Base-by-base conservation (phyloP, 441 rosid genomes). In the Daphne laureola region DNA sequence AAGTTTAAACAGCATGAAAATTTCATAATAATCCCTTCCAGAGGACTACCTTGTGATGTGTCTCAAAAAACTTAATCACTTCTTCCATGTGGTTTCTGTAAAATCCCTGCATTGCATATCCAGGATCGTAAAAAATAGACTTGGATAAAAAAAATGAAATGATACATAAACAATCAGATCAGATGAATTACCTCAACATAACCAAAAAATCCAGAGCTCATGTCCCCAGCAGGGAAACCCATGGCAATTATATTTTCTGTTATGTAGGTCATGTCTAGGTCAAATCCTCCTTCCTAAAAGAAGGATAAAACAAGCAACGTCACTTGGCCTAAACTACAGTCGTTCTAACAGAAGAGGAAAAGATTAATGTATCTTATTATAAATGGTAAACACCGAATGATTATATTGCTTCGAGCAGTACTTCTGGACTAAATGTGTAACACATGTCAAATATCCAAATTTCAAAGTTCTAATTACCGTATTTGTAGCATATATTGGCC, bases 61-160 rank as follows among this genome's bases (percentile, higher is more conserved):
- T 90, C 74, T 93, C 99, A 65, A 93, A 92, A 77, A 90, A 93
- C 77, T 68, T 83, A 17, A 93, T 93, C 50, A 93, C 99, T 79
- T 93, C 99, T 85, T 90, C 99, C 99, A 93, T 90, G 71, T 93
- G 99, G 71, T 93, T 93, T 57, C 99, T 82, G 67, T 93, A 93
- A 66, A 90, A 79, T 25, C 99, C 99, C 99, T 90, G 92, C 78
- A 81, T 53, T 58, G 67, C 1, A 54, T 50, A 64, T 65, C 58
- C 18, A 51, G 9, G 49, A 61, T 12, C 17, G 59, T 48, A 61
- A 44, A 44, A 26, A 41, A 62, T 4, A 55, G 8, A 55, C 36
- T 46, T 35, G 14, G 55, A 54, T 21, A 53, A 51, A 36, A 52
- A 15, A 16, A 44, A 6, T 23, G 52, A 18, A 17, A 36, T 48